Evolutionary conservation across 352 stramenopile genomes (phyloP), one percentile per base, ranked within the genome.

Genomic region (Phytopythium vexans): DNA sequence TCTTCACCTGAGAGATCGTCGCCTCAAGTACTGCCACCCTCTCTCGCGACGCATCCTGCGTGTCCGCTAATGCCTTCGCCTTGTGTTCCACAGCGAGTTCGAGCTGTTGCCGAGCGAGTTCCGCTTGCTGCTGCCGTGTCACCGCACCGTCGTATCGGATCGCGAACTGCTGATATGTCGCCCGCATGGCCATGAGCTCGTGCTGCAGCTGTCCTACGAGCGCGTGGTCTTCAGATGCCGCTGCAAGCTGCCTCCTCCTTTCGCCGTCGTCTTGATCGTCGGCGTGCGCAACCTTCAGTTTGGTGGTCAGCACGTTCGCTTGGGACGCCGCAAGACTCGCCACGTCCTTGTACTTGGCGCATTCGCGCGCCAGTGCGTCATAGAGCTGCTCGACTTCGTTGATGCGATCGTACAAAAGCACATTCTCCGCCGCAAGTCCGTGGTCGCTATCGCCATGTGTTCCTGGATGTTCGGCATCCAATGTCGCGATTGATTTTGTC

Each of bases 121-220:
- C 54, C 8, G 66, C 62, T 35, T 81, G 75, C 49, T 89, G 79
- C 35, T 90, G 70, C 21, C 61, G 56, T 35, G 81, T 71, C 0
- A 72, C 58, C 5, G 76, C 61, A 8, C 73, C 42, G 9, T 94
- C 79, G 52, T 91, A 90, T 34, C 87, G 82, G 33, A 71, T 44
- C 0, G 82, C 36, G n/a, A 90, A 92, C n/a, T 88, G 75, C 56
- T 94, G 84, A 61, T 91, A 94, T 11, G 72, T 86, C 4, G 66
- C 41, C 54, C 90, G 95, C n/a, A 95, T 83, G n/a, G 92, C 74
- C 58, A 94, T 77, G 12, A 98, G 64, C 58, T 97, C 80, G 33
- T 92, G 77, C 60, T 98, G 93, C 10, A 98, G 66, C 49, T 82
- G 68, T 1, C 86, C 92, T 37, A 98, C 93, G 34, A 97, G 74